A percentile compares a stretch with the other conserved stretches of the same genome.
These are phyloP conservation scores for Tylopilus plumbeoviolaceoides DNA, from an alignment of 768 basidiomycete species.

Conservation along the genomic window DNA sequence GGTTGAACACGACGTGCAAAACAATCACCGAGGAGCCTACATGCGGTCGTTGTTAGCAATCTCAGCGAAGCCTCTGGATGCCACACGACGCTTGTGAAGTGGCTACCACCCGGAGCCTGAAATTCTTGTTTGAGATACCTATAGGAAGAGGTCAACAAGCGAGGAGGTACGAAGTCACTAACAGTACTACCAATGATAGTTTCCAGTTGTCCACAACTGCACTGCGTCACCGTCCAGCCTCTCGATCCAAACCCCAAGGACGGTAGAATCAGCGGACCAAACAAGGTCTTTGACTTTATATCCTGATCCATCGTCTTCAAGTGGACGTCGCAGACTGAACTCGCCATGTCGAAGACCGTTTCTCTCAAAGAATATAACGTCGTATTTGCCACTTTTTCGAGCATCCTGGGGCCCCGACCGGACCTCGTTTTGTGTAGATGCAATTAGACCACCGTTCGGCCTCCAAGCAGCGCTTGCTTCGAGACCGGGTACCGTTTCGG, in stretches of 20 bases:
- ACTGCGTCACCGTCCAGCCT: conserved; percentile 68
- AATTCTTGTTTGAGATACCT: conserved; percentile 96
- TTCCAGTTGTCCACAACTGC: conserved; percentile 91
- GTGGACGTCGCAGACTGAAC: conserved; percentile 54
- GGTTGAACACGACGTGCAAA: conserved; percentile 3
- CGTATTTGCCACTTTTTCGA: conserved; percentile 67
- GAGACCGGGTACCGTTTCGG: conserved; percentile 77
- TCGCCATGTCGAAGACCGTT: conserved; percentile 93
- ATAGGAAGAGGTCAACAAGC: conserved; percentile 4
- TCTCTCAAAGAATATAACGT: conserved; percentile 91
- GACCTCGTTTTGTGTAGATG: conserved; percentile 68
- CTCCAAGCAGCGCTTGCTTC: conserved; percentile 82
- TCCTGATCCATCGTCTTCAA: conserved; percentile 45
- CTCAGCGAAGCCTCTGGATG: conserved; percentile 76
- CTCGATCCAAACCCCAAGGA: conserved; percentile 84
- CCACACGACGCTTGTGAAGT: conserved; percentile 79
- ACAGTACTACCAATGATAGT: conserved; percentile 80
- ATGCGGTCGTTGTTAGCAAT: conserved; percentile 60
- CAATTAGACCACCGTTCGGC: conserved; percentile 85
- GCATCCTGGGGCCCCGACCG: conserved; percentile 69
- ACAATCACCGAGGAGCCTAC: conserved; percentile 39
- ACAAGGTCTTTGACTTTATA: conserved; percentile 70
- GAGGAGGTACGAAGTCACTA: not conserved
- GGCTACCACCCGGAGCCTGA: conserved; percentile 42
- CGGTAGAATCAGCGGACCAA: conserved; percentile 88